phyloP scores from a whole-genome alignment of 2,329 filamentous ascomycete species.

The Orbilia javanica region DNA sequence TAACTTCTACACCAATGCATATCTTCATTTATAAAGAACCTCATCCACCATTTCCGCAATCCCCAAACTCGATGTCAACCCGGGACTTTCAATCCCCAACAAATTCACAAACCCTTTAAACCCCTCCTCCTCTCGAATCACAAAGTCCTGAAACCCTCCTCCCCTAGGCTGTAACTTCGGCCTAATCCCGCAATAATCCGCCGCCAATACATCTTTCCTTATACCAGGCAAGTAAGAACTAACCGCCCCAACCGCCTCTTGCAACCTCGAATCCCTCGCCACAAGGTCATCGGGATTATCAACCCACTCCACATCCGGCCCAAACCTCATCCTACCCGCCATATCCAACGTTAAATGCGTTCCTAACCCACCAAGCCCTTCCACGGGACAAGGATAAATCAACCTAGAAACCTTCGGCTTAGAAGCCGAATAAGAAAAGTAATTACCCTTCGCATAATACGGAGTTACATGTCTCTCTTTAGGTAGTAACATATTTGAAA shows the following conservation, averaged over 20 bases:
- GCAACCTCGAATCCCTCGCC: conserved; percentile 74
- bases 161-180: conserved; percentile 79
- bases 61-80: conserved; percentile 59
- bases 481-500: conserved; percentile 86
- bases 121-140: conserved; percentile 79
- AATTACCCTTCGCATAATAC: conserved; percentile 93
- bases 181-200: conserved; percentile 92
- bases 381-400: conserved; percentile 86
- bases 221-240: conserved; percentile 81
- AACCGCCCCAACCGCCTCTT: conserved; percentile 79
- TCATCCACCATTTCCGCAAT: conserved; percentile 59
- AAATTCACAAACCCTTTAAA: conserved; percentile 88
- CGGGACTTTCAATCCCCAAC: conserved; percentile 72
- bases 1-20: conserved; percentile 5
- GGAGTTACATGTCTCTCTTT: conserved; percentile 71
- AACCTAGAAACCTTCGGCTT: conserved; percentile 76
- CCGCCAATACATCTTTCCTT: conserved; percentile 74
- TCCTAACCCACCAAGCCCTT: conserved; percentile 85
- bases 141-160: conserved; percentile 82
- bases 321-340: conserved; percentile 85
- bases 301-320: conserved; percentile 96
- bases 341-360: conserved; percentile 95
- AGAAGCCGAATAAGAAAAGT: conserved; percentile 83
- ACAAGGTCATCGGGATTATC: conserved; percentile 76
- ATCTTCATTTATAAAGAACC: conserved; percentile 55